These are phyloP conservation scores for Metschnikowia vanudenii DNA, from an alignment of 805 yeast genomes.

Conservation along the genomic window DNA sequence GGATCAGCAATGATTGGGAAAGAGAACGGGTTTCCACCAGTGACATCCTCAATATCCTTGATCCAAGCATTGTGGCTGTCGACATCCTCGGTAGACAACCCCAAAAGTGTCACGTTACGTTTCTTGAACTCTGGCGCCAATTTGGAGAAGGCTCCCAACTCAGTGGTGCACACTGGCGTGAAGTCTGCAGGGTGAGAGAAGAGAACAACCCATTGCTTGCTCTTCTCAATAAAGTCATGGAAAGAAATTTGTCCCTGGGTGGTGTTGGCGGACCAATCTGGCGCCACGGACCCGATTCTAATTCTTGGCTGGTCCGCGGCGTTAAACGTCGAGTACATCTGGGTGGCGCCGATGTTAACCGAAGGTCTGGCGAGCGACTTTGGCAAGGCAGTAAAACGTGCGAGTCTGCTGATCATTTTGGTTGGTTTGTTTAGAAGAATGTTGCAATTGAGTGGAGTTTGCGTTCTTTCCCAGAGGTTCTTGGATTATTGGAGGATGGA, in stretches of 20 bases:
- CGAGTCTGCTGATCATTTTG: conserved; percentile 16
- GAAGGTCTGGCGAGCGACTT: conserved; percentile 15
- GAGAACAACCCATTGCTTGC: conserved; percentile 55
- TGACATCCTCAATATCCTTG: conserved; percentile 65
- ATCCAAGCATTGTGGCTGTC: conserved; percentile 67
- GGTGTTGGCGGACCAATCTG: conserved; percentile 63
- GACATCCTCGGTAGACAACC: conserved; percentile 63
- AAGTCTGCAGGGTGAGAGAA: conserved; percentile 78
- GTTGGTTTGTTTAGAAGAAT: neutral
- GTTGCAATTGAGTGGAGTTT: no score
- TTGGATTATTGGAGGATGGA: no score
- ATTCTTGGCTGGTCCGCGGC: conserved; percentile 43
- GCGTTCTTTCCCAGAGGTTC: no score
- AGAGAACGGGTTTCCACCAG: conserved; percentile 49
- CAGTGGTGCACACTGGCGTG: conserved; percentile 80
- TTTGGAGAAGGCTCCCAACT: conserved; percentile 72
- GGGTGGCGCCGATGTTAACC: conserved; percentile 11
- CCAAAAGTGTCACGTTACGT: conserved; percentile 65
- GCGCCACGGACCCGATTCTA: conserved; percentile 63
- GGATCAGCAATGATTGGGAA: conserved; percentile 74
- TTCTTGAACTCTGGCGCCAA: conserved; percentile 66
- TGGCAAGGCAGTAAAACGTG: conserved; percentile 14
- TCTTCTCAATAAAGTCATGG: conserved; percentile 59
- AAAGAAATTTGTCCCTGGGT: conserved; percentile 62
- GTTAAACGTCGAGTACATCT: conserved; percentile 27